phyloP scores from a whole-genome alignment of 2,329 filamentous ascomycete genomes.

The Simplicillium sp. region DNA sequence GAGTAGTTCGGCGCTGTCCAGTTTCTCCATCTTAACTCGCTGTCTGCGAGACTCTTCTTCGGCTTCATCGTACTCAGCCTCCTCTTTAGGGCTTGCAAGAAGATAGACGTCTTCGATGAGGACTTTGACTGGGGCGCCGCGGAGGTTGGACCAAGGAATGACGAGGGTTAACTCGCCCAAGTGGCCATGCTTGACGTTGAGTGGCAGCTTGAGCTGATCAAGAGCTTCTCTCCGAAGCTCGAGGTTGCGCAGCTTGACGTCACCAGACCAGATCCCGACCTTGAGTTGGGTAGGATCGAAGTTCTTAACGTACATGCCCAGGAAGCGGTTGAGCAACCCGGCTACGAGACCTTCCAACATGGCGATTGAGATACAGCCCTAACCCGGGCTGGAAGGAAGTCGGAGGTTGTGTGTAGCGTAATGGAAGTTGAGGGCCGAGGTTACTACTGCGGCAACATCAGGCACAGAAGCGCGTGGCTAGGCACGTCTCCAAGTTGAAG shows the following conservation, averaged over 20 bases:
- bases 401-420: not conserved
- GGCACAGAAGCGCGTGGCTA: not conserved
- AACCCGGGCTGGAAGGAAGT: conserved; percentile 56
- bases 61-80: conserved; percentile 84
- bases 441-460: not conserved
- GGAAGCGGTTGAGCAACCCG: conserved; percentile 93
- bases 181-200: conserved; percentile 95
- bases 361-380: conserved; percentile 51
- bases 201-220: conserved; percentile 89
- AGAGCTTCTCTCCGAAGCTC: conserved; percentile 90
- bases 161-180: conserved; percentile 83
- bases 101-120: conserved; percentile 96
- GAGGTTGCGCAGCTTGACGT: conserved; percentile 89
- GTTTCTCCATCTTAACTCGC: conserved; percentile 96
- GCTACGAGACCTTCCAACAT: conserved; percentile 98
- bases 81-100: conserved; percentile 88
- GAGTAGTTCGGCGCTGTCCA: conserved; percentile 90
- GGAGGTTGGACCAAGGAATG: conserved; percentile 95
- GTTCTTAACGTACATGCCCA: conserved; percentile 99
- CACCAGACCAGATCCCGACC: conserved; percentile 97
- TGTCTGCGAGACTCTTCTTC: conserved; percentile 84
- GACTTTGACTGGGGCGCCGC: conserved; percentile 88
- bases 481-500: not conserved
- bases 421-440: not conserved
- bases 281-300: conserved; percentile 97